These are phyloP conservation scores for Boletus barrowsii DNA, from an alignment of 768 basidiomycete species.

Conservation along the genomic window DNA sequence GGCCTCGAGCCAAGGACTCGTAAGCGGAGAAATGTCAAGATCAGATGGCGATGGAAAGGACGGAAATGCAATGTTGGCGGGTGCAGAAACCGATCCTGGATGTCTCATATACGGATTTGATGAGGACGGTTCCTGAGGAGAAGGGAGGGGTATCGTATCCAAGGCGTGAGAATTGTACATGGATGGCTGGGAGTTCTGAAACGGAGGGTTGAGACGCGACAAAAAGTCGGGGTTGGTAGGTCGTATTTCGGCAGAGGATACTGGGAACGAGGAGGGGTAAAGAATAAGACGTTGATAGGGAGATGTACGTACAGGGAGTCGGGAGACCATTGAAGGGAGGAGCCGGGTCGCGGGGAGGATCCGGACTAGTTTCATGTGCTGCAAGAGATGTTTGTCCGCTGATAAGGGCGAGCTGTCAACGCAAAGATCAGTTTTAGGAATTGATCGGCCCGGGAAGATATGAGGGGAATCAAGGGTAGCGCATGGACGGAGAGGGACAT, in stretches of 20 bases:
- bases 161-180: constrained; percentile 25
- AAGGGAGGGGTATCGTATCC: constrained; percentile 26
- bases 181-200: constrained; percentile 29
- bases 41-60: constrained; percentile 48
- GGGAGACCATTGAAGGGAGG: constrained; percentile 51
- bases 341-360: constrained; percentile 35
- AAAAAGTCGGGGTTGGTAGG: constrained; percentile 57
- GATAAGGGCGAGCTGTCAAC: constrained; percentile 62
- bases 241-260: constrained; percentile 63
- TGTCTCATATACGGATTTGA: constrained; percentile 31
- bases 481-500: constrained; percentile 20
- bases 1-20: constrained; percentile 78
- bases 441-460: not conserved
- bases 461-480: constrained; percentile 1
- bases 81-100: constrained; percentile 57
- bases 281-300: constrained; percentile 5
- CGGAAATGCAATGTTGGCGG: constrained; percentile 71
- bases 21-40: constrained; percentile 73
- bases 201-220: constrained; percentile 58
- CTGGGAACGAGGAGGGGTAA: constrained; percentile 34
- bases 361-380: constrained; percentile 34
- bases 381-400: constrained; percentile 42
- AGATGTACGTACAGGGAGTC: constrained; percentile 55
- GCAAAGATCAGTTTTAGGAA: constrained; percentile 9
- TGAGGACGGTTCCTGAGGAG: constrained; percentile 30